Evolutionary conservation across 1,284 basidiomycete species (phyloP).

Genomic region (Filobasidium uniguttulatum): DNA sequence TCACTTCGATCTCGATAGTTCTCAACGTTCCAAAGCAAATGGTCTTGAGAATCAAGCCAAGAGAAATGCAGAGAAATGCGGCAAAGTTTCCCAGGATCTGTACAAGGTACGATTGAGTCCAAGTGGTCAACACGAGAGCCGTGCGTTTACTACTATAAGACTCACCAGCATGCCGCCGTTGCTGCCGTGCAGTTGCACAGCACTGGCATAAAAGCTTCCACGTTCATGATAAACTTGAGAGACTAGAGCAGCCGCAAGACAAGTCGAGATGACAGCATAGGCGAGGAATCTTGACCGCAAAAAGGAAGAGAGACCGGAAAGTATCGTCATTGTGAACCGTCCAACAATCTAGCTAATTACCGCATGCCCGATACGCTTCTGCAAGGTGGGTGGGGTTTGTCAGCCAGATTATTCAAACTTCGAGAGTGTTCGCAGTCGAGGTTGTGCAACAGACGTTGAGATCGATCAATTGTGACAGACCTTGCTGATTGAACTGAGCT

Average conservation of each 20-base stretch:
- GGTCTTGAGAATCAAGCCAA: slow-evolving; percentile 63
- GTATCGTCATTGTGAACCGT: too few species aligned
- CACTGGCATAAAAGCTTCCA: slow-evolving; percentile 72
- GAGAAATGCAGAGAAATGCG: slow-evolving; percentile 59
- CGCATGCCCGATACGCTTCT: too few species aligned
- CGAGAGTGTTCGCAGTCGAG: too few species aligned
- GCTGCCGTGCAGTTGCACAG: slow-evolving; percentile 82
- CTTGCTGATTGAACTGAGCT: too few species aligned
- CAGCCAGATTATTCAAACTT: too few species aligned
- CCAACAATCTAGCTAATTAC: too few species aligned
- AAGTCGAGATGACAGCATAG: slow-evolving; percentile 54
- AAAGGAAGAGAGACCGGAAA: too few species aligned
- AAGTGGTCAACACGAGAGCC: neutral
- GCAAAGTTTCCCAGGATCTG: slow-evolving; percentile 90
- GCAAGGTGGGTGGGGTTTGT: too few species aligned
- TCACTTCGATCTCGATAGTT: slow-evolving; percentile 79
- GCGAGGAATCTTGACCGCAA: slow-evolving; percentile 40
- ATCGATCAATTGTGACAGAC: too few species aligned
- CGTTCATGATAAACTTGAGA: slow-evolving; percentile 66
- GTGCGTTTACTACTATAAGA: slow-evolving; percentile 11
- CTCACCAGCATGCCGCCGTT: slow-evolving; percentile 74
- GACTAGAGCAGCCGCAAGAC: slow-evolving; percentile 58
- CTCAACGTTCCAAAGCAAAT: slow-evolving; percentile 86
- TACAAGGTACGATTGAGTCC: slow-evolving; percentile 2
- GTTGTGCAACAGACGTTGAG: too few species aligned